A percentile compares a stretch with the other conserved stretches of the same genome.
Conservation (phyloP, 2,329 filamentous ascomycete genomes). For the Fulvia fulva region DNA sequence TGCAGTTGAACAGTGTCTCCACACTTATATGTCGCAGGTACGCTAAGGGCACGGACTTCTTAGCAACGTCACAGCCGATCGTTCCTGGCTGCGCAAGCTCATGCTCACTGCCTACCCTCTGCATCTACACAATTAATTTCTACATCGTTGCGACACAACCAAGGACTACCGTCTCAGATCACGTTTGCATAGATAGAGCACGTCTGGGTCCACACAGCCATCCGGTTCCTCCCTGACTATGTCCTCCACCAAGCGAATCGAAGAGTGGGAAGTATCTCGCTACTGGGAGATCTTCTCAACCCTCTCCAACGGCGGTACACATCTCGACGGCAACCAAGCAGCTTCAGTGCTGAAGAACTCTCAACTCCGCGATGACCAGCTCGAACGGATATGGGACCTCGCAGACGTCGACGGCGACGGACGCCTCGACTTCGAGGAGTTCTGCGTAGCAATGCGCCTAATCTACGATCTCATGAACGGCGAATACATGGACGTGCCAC, state of each 20-base stretch:
- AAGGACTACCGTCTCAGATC: no score
- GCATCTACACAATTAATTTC: no score
- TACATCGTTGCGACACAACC: no score
- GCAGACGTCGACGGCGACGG: conserved; percentile 97
- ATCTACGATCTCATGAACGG: conserved; percentile 98
- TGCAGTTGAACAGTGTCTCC: no score
- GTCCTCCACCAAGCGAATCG: conserved; percentile 52
- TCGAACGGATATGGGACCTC: conserved; percentile 96
- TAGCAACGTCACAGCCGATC: no score
- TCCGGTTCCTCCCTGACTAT: conserved; percentile 19
- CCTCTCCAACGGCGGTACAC: conserved; percentile 59
- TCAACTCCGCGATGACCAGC: conserved; percentile 70
- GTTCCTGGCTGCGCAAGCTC: no score
- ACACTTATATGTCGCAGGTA: no score
- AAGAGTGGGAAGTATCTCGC: conserved; percentile 70
- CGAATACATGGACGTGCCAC: conserved; percentile 86
- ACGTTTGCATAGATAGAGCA: not conserved
- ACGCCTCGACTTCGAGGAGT: conserved; percentile 98
- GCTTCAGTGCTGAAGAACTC: conserved; percentile 71
- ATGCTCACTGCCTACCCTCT: no score
- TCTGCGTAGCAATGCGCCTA: conserved; percentile 96
- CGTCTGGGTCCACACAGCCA: not conserved
- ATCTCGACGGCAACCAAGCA: conserved; percentile 65
- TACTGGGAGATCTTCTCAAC: conserved; percentile 78
- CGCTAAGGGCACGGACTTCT: no score